A percentile compares a stretch with the other conserved stretches of the same genome.
Conservation (phyloP, 208 protist genomes). For the Spironucleus salmonicida region DNA sequence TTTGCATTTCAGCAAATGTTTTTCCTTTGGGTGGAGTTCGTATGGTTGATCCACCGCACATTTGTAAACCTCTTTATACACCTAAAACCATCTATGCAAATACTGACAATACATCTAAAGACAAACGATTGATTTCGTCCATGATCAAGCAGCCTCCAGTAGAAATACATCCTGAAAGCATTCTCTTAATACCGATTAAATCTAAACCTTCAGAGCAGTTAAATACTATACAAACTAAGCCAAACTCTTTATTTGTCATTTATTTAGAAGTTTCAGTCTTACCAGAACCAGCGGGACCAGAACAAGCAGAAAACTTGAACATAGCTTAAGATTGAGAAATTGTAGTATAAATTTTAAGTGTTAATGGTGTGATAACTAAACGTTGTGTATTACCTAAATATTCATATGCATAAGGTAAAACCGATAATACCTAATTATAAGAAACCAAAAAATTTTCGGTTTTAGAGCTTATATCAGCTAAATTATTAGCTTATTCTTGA, state of each 20-base stretch:
- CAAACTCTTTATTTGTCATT: conserved; percentile 83
- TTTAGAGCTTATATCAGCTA: too few relatives aligned
- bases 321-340: conserved; percentile 43
- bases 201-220: conserved; percentile 93
- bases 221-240: conserved; percentile 85
- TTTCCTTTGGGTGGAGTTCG: not conserved
- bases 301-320: conserved; percentile 47
- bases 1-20: conserved; percentile 53
- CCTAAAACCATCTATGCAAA: conserved; percentile 53
- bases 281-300: conserved; percentile 55
- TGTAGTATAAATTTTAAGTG: conserved; percentile 49
- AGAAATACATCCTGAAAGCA: conserved; percentile 86
- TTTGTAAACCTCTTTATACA: not conserved
- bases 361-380: conserved; percentile 52
- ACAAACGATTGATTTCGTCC: conserved; percentile 97
- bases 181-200: conserved; percentile 85
- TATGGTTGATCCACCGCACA: not conserved
- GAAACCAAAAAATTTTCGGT: too few relatives aligned
- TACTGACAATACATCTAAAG: conserved; percentile 86
- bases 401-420: conserved; percentile 49
- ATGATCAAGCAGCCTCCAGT: conserved; percentile 88
- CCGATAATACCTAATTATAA: conserved; percentile 39
- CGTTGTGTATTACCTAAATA: conserved; percentile 74
- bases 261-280: conserved; percentile 94
- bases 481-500: too few relatives aligned